phyloP scores from a whole-genome alignment of 2,329 filamentous ascomycete species.

The Apiospora sp. region DNA sequence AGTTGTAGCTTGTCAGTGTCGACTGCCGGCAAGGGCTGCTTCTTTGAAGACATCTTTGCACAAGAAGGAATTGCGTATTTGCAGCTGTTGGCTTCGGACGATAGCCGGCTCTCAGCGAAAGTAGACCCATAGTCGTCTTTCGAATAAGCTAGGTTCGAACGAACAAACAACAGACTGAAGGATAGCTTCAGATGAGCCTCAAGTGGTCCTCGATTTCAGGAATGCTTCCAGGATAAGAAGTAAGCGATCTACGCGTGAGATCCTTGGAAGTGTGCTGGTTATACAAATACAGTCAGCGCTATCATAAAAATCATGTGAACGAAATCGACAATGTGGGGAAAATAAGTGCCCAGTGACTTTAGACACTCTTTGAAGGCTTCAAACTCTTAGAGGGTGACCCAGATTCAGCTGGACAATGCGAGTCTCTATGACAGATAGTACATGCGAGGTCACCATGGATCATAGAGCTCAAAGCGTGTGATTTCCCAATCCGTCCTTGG shows the following conservation, averaged over 20 bases:
- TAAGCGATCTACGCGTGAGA: neutral
- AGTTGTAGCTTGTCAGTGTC: neutral
- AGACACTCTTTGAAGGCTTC: neutral
- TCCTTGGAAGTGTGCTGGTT: neutral
- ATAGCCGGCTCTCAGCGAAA: neutral
- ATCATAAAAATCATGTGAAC: neutral
- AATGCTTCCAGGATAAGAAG: neutral
- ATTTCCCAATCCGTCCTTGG: too few species aligned
- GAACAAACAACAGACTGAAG: neutral
- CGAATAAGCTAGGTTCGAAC: neutral
- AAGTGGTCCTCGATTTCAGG: neutral
- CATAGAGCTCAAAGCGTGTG: neutral
- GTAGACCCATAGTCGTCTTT: constrained; percentile 16
- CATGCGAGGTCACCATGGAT: neutral
- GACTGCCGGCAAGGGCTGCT: too few species aligned
- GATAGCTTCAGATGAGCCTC: neutral
- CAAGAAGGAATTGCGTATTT: neutral
- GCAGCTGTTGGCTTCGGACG: neutral
- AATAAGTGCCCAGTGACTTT: neutral
- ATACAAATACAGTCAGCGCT: neutral
- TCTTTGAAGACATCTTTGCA: neutral
- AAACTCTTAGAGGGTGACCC: neutral
- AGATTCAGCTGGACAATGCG: neutral
- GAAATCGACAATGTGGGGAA: neutral
- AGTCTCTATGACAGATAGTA: neutral